These are phyloP conservation scores for Drosera capensis DNA, from an alignment of 148 eudicot species.

Conservation along the genomic window DNA sequence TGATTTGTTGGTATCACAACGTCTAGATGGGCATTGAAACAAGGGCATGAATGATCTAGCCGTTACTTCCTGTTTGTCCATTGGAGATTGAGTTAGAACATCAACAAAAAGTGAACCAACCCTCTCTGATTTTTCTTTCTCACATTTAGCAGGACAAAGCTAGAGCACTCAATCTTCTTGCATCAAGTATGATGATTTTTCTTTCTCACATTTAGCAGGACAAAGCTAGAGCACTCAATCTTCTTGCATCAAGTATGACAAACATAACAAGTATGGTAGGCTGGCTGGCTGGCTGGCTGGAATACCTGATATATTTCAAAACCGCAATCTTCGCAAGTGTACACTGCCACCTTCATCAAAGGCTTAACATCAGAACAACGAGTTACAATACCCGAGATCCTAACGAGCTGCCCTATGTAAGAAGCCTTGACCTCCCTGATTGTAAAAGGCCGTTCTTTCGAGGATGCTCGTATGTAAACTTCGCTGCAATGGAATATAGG, in stretches of 20 bases:
- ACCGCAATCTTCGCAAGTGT: constrained; percentile 97
- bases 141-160: too few relatives aligned
- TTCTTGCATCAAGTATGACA: background rate
- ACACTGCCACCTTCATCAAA: constrained; percentile 95
- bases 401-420: constrained; percentile 83
- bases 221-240: too few relatives aligned
- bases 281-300: background rate
- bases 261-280: background rate
- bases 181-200: too few relatives aligned
- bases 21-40: constrained; percentile 81
- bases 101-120: constrained; percentile 3
- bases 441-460: constrained; percentile 80
- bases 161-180: too few relatives aligned
- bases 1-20: constrained; percentile 51
- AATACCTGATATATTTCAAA: constrained; percentile 96
- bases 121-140: too few relatives aligned
- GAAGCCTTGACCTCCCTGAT: constrained; percentile 95
- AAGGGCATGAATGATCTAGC: constrained; percentile 94
- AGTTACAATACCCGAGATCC: constrained; percentile 89
- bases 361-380: constrained; percentile 99
- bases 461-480: constrained; percentile 74
- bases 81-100: background rate
- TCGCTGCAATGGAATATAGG: constrained; percentile 35
- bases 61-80: constrained; percentile 67
- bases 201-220: too few relatives aligned